A percentile compares a stretch with the other conserved stretches of the same genome.
Conservation (phyloP, 495 filamentous ascomycete genomes). For the Xylaria palmicola region DNA sequence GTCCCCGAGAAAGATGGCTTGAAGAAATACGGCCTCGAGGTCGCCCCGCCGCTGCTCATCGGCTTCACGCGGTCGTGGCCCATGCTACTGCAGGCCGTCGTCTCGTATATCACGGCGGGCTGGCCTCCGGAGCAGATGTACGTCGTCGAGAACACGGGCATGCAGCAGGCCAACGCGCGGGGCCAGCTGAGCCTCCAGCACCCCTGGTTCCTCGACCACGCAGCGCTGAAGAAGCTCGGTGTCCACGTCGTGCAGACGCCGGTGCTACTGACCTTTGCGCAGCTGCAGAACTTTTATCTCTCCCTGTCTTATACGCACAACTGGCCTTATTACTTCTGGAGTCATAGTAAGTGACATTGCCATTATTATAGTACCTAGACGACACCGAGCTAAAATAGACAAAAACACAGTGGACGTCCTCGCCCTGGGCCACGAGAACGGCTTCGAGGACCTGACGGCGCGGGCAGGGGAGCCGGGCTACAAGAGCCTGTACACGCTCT, state of each 20-base stretch:
- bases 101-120: conserved; percentile 59
- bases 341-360: conserved; percentile 29
- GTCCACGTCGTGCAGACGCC: conserved; percentile 59
- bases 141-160: conserved; percentile 63
- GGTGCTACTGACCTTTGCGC: conserved; percentile 59
- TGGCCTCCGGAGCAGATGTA: conserved; percentile 62
- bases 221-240: conserved; percentile 48
- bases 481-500: conserved; percentile 51
- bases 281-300: conserved; percentile 64
- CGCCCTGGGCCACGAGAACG: conserved; percentile 46
- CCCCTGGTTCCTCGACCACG: conserved; percentile 62
- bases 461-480: conserved; percentile 40
- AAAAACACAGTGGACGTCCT: conserved; percentile 48
- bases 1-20: conserved; percentile 29
- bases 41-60: conserved; percentile 54
- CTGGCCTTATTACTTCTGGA: conserved; percentile 58
- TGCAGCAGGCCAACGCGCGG: conserved; percentile 53
- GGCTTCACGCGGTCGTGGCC: conserved; percentile 62
- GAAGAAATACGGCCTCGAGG: conserved; percentile 36
- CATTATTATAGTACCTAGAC: background rate
- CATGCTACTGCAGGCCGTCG: conserved; percentile 58
- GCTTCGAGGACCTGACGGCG: conserved; percentile 27
- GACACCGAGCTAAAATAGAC: background rate
- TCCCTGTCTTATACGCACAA: conserved; percentile 35
- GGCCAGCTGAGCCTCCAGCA: conserved; percentile 57